A percentile compares a stretch with the other conserved stretches of the same genome.
Evolutionary conservation across 495 filamentous ascomycete species (phyloP).

Genomic region (Cryomyces antarcticus): DNA sequence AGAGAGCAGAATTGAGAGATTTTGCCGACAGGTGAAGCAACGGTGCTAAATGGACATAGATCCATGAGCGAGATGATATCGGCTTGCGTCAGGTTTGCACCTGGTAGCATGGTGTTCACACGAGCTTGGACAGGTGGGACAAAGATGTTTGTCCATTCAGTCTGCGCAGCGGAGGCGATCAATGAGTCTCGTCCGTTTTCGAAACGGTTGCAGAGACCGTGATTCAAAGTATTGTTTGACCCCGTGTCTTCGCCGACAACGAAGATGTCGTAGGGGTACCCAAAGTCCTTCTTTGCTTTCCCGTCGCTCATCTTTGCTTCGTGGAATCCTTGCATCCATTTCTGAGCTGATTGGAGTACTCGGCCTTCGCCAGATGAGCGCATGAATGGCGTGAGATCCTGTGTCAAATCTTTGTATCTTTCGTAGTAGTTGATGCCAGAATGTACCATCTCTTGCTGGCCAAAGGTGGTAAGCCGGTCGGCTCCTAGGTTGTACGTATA

Average conservation of each 20-base stretch:
- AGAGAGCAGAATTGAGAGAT: slow-evolving; percentile 49
- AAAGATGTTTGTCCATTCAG: slow-evolving; percentile 34
- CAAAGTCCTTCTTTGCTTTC: slow-evolving; percentile 13
- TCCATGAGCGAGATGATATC: slow-evolving; percentile 61
- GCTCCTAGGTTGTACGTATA: slow-evolving; percentile 57
- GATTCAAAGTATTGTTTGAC: slow-evolving; percentile 60
- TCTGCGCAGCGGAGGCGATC: slow-evolving; percentile 28
- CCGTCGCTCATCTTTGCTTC: slow-evolving; percentile 28
- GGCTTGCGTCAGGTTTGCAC: slow-evolving; percentile 32
- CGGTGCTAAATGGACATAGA: slow-evolving; percentile 62
- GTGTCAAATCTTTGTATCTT: slow-evolving; percentile 41
- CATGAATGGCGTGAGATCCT: slow-evolving; percentile 40
- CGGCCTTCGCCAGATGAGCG: slow-evolving; percentile 48
- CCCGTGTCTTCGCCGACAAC: slow-evolving; percentile 40
- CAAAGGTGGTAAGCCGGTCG: slow-evolving; percentile 54
- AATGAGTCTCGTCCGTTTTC: slow-evolving; percentile 22
- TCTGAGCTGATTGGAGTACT: slow-evolving; percentile 51
- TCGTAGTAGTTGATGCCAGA: slow-evolving; percentile 55
- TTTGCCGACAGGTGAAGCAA: slow-evolving; percentile 27
- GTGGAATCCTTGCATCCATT: slow-evolving; percentile 55
- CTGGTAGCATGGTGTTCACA: slow-evolving; percentile 39
- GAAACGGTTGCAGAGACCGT: slow-evolving; percentile 46
- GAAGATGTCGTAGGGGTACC: slow-evolving; percentile 35
- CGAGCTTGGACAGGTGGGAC: slow-evolving; percentile 37
- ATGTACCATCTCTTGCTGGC: slow-evolving; percentile 50